Conservation (phyloP, 345 rosid species). For the Pugionium dolabratum region DNA sequence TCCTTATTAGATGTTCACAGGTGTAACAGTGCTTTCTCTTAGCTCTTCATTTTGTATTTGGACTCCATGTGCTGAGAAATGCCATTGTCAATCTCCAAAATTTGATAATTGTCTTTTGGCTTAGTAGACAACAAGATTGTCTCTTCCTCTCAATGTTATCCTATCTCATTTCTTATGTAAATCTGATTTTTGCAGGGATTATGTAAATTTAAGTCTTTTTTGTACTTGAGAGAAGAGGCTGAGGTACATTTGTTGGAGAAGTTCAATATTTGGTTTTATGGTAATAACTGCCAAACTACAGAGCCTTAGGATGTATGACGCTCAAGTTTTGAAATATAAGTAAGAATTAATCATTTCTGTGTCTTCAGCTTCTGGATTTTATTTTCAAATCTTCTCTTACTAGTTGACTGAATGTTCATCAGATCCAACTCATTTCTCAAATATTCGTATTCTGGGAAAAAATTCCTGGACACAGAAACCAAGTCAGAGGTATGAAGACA, state of each 20-base stretch:
- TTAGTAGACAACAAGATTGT: conserved; percentile 27
- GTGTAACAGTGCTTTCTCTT: conserved; percentile 49
- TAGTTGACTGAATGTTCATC: conserved; percentile 28
- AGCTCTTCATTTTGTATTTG: conserved; percentile 30
- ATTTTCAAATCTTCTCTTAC: conserved; percentile 25
- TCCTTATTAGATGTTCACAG: conserved; percentile 59
- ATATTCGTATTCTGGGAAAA: conserved; percentile 38
- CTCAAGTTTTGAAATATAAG: conserved; percentile 50
- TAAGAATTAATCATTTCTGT: conserved; percentile 22
- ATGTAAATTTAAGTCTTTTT: conserved; percentile 37
- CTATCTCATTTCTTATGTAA: conserved; percentile 37
- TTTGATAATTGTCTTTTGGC: conserved; percentile 19
- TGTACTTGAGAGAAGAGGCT: conserved; percentile 45
- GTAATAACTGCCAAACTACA: conserved; percentile 46
- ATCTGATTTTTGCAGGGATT: conserved; percentile 44
- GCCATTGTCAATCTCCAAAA: conserved; percentile 22
- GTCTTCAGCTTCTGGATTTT: conserved; percentile 22
- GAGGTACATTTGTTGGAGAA: conserved; percentile 34
- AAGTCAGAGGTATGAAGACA: conserved; percentile 51
- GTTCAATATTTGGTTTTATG: conserved; percentile 39
- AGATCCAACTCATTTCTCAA: conserved; percentile 45
- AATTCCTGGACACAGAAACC: conserved; percentile 30
- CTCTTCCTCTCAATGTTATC: conserved; percentile 16
- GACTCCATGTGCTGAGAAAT: conserved; percentile 28
- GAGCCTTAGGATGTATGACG: conserved; percentile 58